These are phyloP conservation scores for Trametes cubensis DNA, from an alignment of 768 basidiomycete species.

Conservation along the genomic window DNA sequence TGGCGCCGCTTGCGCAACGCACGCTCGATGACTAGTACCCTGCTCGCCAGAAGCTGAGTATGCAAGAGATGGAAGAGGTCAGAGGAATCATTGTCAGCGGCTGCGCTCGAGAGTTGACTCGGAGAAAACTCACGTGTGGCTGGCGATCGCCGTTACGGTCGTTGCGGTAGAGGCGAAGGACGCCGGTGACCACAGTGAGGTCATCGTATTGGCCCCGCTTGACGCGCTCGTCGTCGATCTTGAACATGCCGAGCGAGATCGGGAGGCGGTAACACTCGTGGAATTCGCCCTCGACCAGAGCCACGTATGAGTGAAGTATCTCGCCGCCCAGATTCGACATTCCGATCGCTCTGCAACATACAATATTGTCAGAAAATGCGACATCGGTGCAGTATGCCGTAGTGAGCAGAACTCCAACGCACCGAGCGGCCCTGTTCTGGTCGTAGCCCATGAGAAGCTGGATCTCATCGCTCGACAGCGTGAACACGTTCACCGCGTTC, in stretches of 20 bases:
- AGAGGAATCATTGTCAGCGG: background rate
- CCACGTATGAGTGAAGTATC: constrained; percentile 13
- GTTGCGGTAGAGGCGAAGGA: constrained; percentile 9
- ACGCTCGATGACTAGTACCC: constrained; percentile 8
- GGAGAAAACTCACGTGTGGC: constrained; percentile 9
- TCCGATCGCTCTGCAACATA: constrained; percentile 12
- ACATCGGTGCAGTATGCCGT: background rate
- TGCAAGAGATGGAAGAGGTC: background rate
- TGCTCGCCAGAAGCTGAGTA: constrained; percentile 18
- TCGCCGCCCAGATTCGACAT: constrained; percentile 9
- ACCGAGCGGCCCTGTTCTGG: constrained; percentile 14
- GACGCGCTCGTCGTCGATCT: constrained; percentile 9
- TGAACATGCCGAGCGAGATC: constrained; percentile 21
- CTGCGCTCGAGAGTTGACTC: no score
- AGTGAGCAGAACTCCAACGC: background rate
- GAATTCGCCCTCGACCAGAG: constrained; percentile 15
- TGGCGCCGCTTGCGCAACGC: constrained; percentile 12
- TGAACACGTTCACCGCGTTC: constrained; percentile 15
- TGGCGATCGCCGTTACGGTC: background rate
- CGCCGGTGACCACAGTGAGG: constrained; percentile 13
- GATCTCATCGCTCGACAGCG: background rate
- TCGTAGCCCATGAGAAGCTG: constrained; percentile 7
- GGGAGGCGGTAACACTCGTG: constrained; percentile 18
- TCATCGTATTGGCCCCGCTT: constrained; percentile 13
- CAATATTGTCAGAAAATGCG: no score